Base-by-base conservation (phyloP, 2,329 filamentous ascomycete genomes). In the Neonectria hederae region DNA sequence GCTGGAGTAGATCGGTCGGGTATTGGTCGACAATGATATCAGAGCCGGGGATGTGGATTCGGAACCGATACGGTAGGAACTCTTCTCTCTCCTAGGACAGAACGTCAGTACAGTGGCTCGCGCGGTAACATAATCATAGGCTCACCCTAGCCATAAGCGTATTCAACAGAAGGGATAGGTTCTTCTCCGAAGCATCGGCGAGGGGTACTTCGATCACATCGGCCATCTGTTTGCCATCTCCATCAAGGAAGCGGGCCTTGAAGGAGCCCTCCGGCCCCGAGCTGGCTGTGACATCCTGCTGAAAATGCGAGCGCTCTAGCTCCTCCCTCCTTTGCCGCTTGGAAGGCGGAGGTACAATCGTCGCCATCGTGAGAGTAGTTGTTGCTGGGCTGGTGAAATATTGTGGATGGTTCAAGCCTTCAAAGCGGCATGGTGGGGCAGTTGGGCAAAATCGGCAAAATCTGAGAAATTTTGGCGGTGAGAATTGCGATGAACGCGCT, bases 211-310 rank as follows among this genome's bases (percentile, higher is more conserved):
- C 85, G 53, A 90, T 76, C 81, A 91, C 78, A 87, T 93, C 78
- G 83, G 90, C 77, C 86, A 90, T 72, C 86, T 93, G 81, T 85
- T 93, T 77, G 84, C 88, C 81, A 85, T 92, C 87, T 66, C 92
- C 89, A 78, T 98, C 94, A 75, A 93, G 86, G 79, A 98, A 97
- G 70, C 95, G 92, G 52, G 97, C 90, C 78, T 93, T 91, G 76
- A 97, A 89, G 65, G 89, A 93, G 69, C 93, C 94, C 53, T 89
- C 82, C 69, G 91, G 86, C 35, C 89, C 87, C 0, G 91, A 86
- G 22, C 74, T 65, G 3, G 89, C 83, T 45, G 86, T 82, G 55
- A 95, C 86, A 81, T 94, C 90, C 76, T 96, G 90, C 75, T 97
- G 93, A 51, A 88, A 82, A 69, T 89, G 86, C 8, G 91, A 87